Evolutionary conservation across 495 filamentous ascomycete species (phyloP), one percentile per base, ranked within the genome.

Genomic region (Alectoria sarmentosa): DNA sequence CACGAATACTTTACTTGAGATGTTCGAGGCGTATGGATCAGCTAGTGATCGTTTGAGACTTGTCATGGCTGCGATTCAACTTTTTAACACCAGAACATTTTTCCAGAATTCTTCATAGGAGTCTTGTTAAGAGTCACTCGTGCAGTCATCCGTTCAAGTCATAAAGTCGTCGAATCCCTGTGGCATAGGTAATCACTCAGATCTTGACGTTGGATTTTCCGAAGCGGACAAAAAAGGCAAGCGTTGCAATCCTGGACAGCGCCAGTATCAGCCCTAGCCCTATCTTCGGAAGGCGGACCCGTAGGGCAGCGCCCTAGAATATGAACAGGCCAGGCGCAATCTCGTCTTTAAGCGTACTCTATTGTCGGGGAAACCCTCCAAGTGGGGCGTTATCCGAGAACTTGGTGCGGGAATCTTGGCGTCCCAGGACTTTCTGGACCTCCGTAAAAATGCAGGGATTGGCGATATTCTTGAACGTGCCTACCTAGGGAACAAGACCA

Each of bases 1-100:
- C 66, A 98, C 88, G 70, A 92, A 99, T 67, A 94, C 83, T 78
- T 98, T 96, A 83, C 88, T 96, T 55, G 87, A 88, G 63, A 96
- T 88, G 74, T 88, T 94, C 58, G 84, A 79, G n/a, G 84, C 80
- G 59, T 84, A 80, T 21, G 85, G 81, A 69, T 92, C 91, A 14
- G 82, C 86, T 65, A 84, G 73, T 28, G 89, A 85, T 69, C 92
- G 80, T 76, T 94, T 91, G 64, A 97, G 80, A 73, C 92, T 96
- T 71, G 91, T 91, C 90, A 96, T 96, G 17, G 23, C 38, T 32
- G 44, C 42, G 19, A 34, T 28, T 36, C 36, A 5, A 34, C 17
- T 30, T 10, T 42, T 37, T 30, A 26, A 54, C n/a, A 9, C 36
- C 13, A n/a, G n/a, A n/a, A n/a, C n/a, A n/a, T n/a, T 17, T 4